Evolutionary conservation across 2,329 filamentous ascomycete species (phyloP).

Genomic region (Grosmannia penicillata): DNA sequence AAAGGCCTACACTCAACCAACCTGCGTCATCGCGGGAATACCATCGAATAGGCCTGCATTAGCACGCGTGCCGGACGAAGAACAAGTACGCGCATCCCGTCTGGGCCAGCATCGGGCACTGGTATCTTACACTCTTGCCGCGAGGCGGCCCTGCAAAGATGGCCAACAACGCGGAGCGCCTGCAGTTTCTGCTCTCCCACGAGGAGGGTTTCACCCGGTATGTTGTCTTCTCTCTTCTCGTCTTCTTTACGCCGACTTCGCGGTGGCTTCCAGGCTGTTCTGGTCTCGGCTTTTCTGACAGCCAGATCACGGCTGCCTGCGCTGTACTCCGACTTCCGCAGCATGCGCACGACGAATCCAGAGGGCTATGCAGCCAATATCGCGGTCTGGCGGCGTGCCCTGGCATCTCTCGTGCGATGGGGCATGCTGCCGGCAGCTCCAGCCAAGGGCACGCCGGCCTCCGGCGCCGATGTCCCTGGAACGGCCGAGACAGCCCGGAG

Average conservation of each 20-base stretch:
- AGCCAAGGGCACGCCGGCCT: too few relatives aligned
- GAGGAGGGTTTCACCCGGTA: slow-evolving; percentile 10
- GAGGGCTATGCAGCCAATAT: slow-evolving; percentile 17
- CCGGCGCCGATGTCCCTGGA: not conserved
- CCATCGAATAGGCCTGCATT: too few relatives aligned
- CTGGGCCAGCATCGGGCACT: too few relatives aligned
- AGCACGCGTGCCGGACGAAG: too few relatives aligned
- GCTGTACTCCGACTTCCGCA: slow-evolving; percentile 15
- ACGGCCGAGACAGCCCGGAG: slow-evolving; percentile 20
- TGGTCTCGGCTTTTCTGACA: too few relatives aligned
- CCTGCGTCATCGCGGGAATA: too few relatives aligned
- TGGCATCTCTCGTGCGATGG: slow-evolving; percentile 16
- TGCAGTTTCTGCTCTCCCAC: slow-evolving; percentile 10
- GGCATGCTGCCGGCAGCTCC: slow-evolving; percentile 16
- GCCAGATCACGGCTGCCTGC: slow-evolving; percentile 13
- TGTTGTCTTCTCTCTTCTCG: not conserved
- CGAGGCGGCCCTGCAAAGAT: slow-evolving; percentile 2
- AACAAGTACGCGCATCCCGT: too few relatives aligned
- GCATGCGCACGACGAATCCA: slow-evolving; percentile 13
- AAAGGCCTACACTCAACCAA: too few relatives aligned
- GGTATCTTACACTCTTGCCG: too few relatives aligned
- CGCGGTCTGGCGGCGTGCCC: slow-evolving; percentile 20
- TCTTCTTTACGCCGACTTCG: not conserved
- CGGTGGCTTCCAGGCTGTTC: too few relatives aligned
- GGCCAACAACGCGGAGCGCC: slow-evolving; percentile 10